phyloP scores from a whole-genome alignment of 148 eudicot species.

The Chenopodium quinoa region DNA sequence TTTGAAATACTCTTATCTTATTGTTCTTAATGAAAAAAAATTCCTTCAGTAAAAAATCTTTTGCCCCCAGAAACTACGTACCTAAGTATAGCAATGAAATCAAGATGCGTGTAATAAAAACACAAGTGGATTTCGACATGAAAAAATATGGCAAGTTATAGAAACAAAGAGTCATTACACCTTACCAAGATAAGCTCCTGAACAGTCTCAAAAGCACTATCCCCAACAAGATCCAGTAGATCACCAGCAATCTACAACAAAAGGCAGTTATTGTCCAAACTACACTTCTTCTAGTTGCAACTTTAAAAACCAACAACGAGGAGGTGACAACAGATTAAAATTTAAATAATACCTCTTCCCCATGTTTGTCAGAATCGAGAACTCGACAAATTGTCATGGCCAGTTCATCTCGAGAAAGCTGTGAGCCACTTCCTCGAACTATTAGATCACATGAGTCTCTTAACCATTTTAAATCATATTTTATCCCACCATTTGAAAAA shows the following conservation, averaged over 20 bases:
- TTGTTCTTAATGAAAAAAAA: neutral
- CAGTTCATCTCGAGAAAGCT: slow-evolving; percentile 86
- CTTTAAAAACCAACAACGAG: slow-evolving; percentile 2
- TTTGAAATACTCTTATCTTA: neutral
- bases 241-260: slow-evolving; percentile 84
- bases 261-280: slow-evolving; percentile 8
- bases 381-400: slow-evolving; percentile 88
- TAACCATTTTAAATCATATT: slow-evolving; percentile 80
- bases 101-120: neutral
- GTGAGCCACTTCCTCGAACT: slow-evolving; percentile 67
- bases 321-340: neutral
- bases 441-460: slow-evolving; percentile 68
- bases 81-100: neutral
- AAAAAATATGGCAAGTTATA: neutral
- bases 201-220: slow-evolving; percentile 82
- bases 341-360: slow-evolving; percentile 71
- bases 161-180: slow-evolving; percentile 6
- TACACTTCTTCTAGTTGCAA: neutral
- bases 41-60: neutral
- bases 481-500: slow-evolving; percentile 33
- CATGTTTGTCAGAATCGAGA: slow-evolving; percentile 91
- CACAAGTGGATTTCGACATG: neutral
- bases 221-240: slow-evolving; percentile 93
- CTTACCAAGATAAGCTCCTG: slow-evolving; percentile 84
- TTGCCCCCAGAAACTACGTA: neutral